Conservation (phyloP, 1,139 yeast species). For the Magnusiomyces suaveolens region DNA sequence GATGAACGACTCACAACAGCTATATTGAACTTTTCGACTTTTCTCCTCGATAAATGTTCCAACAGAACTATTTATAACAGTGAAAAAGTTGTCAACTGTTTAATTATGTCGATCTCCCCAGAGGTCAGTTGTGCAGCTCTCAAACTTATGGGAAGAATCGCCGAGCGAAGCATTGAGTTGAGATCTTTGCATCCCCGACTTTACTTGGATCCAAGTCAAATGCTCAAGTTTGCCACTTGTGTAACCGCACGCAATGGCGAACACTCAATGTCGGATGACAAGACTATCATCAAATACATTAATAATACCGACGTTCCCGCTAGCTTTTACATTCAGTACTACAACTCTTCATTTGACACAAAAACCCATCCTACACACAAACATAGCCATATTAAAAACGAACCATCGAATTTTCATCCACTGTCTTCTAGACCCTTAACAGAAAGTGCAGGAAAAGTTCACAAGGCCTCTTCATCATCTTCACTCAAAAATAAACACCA, state of each 20-base stretch:
- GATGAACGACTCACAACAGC: slow-evolving; percentile 46
- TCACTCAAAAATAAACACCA: neutral
- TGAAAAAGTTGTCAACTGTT: slow-evolving; percentile 48
- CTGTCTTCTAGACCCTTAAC: slow-evolving; percentile 9
- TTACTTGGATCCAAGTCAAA: slow-evolving; percentile 9
- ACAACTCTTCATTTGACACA: slow-evolving; percentile 12
- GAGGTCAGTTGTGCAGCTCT: slow-evolving; percentile 54
- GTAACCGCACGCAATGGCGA: slow-evolving; percentile 4
- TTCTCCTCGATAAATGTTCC: slow-evolving; percentile 60
- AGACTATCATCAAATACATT: slow-evolving; percentile 20
- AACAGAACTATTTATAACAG: slow-evolving; percentile 62
- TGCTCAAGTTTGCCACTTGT: slow-evolving; percentile 26
- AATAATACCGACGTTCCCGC: slow-evolving; percentile 20
- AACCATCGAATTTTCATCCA: neutral
- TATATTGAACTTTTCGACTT: slow-evolving; percentile 52
- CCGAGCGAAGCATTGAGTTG: slow-evolving; percentile 46
- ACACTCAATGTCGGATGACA: neutral
- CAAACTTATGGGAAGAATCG: slow-evolving; percentile 52
- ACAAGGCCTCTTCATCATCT: slow-evolving; percentile 2
- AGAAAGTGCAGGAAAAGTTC: slow-evolving; percentile 4
- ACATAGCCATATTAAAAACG: neutral
- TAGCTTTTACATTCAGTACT: slow-evolving; percentile 26
- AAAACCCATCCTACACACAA: slow-evolving; percentile 4
- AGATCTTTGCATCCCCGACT: slow-evolving; percentile 37
- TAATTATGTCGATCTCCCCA: slow-evolving; percentile 53